Evolutionary conservation across 108 stramenopile genomes (phyloP).

Genomic region (Phaeodactylum tricornutum): DNA sequence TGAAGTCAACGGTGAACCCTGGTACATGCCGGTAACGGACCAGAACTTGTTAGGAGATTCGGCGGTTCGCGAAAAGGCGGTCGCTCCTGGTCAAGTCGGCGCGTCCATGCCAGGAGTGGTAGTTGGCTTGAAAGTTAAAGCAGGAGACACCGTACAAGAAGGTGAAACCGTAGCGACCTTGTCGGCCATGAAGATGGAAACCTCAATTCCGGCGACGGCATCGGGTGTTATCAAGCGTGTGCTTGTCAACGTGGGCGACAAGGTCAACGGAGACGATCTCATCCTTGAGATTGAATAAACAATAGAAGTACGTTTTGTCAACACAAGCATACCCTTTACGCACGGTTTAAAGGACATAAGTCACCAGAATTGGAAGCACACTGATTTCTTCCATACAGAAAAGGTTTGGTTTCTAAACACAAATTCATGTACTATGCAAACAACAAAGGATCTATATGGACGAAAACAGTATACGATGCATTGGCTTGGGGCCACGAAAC

Average conservation of each 20-base stretch:
- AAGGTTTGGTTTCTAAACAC: no score
- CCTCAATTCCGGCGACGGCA: slow-evolving; percentile 62
- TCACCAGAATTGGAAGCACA: no score
- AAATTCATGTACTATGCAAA: no score
- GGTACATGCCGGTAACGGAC: slow-evolving; percentile 59
- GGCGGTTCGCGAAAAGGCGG: slow-evolving; percentile 47
- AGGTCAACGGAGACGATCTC: slow-evolving; percentile 79
- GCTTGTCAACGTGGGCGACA: slow-evolving; percentile 74
- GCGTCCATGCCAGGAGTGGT: slow-evolving; percentile 91
- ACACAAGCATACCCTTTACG: no score
- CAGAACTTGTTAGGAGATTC: slow-evolving; percentile 22
- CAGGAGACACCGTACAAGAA: slow-evolving; percentile 76
- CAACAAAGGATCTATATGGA: no score
- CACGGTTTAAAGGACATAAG: no score
- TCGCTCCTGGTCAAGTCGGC: slow-evolving; percentile 57
- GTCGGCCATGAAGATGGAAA: slow-evolving; percentile 97
- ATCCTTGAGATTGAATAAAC: slow-evolving; percentile 65
- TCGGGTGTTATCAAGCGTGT: slow-evolving; percentile 65
- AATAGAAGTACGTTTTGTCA: no score
- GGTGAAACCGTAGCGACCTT: slow-evolving; percentile 83
- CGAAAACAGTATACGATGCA: no score
- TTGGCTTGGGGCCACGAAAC: no score
- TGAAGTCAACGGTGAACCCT: slow-evolving; percentile 78
- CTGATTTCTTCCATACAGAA: no score
- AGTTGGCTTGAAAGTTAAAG: slow-evolving; percentile 70